These are phyloP conservation scores for Acorus gramineus DNA, from an alignment of 106 monocot genomes.

Conservation along the genomic window DNA sequence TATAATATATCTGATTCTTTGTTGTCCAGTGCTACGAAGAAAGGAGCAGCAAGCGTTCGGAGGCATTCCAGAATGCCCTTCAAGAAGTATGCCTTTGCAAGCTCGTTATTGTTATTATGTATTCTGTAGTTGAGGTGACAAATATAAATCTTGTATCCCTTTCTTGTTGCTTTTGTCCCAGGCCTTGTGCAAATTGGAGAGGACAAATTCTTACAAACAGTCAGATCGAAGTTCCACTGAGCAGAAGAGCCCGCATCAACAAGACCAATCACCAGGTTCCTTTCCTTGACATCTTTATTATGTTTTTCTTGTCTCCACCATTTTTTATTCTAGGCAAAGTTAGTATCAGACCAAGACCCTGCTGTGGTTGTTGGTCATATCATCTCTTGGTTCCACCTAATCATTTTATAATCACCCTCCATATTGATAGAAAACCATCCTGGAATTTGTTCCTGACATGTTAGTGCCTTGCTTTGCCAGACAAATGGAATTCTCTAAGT, in stretches of 20 bases:
- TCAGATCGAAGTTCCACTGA: slow-evolving; percentile 10
- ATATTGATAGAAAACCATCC: neutral
- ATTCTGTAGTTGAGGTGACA: neutral
- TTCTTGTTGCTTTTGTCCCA: neutral
- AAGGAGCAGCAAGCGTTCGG: slow-evolving; percentile 24
- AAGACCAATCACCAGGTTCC: neutral
- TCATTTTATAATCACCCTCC: neutral
- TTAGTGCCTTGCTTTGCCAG: neutral
- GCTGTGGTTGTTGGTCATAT: neutral
- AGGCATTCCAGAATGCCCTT: slow-evolving; percentile 35
- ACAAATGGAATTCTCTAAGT: slow-evolving; percentile 3
- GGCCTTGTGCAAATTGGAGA: slow-evolving; percentile 18
- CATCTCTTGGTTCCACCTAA: neutral
- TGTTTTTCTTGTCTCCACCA: neutral
- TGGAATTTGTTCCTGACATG: neutral
- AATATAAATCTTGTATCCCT: neutral
- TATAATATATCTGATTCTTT: slow-evolving; percentile 1
- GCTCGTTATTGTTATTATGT: neutral
- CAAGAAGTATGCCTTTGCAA: slow-evolving; percentile 14
- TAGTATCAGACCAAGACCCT: neutral
- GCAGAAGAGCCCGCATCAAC: too few species aligned
- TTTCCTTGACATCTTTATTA: neutral
- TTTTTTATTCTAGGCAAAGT: neutral
- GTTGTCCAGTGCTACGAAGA: slow-evolving; percentile 30
- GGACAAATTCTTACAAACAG: slow-evolving; percentile 8